These are phyloP conservation scores for Curvularia spicifera DNA, from an alignment of 2,329 filamentous ascomycete species.

Conservation along the genomic window DNA sequence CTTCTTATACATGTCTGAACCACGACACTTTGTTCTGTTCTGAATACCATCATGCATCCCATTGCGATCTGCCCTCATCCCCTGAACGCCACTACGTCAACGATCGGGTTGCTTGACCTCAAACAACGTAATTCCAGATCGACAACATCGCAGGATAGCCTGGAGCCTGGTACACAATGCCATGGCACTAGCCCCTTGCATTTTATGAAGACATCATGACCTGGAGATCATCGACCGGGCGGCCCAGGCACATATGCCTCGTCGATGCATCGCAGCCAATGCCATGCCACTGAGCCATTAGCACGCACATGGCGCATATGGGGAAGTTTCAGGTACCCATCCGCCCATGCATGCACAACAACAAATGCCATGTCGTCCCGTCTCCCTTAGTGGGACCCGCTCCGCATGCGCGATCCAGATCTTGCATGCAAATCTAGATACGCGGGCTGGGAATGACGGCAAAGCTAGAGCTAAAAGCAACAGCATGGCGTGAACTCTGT, in stretches of 20 bases:
- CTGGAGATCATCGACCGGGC: neutral
- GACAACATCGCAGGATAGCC: neutral
- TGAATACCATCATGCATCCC: neutral
- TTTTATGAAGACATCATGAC: constrained; percentile 9
- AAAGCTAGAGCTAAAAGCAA: neutral
- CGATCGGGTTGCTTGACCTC: constrained; percentile 8
- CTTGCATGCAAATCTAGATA: constrained; percentile 11
- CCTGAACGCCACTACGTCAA: constrained; percentile 15
- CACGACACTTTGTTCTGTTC: neutral
- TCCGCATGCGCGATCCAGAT: constrained; percentile 12
- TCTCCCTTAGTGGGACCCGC: neutral
- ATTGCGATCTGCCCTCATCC: constrained; percentile 9
- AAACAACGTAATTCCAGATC: neutral
- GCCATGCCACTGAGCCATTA: neutral
- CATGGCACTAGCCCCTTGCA: constrained; percentile 7
- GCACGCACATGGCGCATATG: constrained; percentile 4
- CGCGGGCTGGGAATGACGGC: neutral
- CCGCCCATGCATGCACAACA: constrained; percentile 3
- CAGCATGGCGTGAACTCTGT: neutral
- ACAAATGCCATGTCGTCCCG: constrained; percentile 8
- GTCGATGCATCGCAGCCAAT: neutral
- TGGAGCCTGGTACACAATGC: neutral
- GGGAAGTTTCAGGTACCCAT: constrained; percentile 11
- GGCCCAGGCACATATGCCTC: neutral
- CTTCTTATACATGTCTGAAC: constrained; percentile 9